Conservation (phyloP, 2,329 filamentous ascomycete genomes). For the Thielaviopsis populi region DNA sequence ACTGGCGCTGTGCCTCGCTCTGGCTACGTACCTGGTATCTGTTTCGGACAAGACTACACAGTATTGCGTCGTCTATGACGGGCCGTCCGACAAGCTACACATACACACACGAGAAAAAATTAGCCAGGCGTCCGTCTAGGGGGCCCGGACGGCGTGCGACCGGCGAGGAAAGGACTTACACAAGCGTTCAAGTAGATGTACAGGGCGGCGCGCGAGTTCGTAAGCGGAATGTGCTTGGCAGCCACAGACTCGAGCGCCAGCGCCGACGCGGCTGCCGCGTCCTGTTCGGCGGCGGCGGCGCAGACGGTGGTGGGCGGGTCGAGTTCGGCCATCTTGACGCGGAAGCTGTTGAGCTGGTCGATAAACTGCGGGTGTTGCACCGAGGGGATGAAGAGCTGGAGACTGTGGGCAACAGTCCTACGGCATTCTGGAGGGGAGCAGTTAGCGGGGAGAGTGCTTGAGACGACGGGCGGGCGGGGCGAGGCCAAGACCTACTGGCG, state of each 20-base stretch:
- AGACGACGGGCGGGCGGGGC: background rate
- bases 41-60: slow-evolving; percentile 70
- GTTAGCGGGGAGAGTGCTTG: background rate
- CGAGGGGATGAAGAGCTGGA: slow-evolving; percentile 39
- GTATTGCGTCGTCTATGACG: slow-evolving; percentile 61
- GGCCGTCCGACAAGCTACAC: slow-evolving; percentile 65
- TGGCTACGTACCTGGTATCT: slow-evolving; percentile 61
- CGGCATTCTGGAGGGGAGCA: slow-evolving; percentile 27
- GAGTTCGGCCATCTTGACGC: slow-evolving; percentile 40
- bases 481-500: slow-evolving; percentile 7
- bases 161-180: slow-evolving; percentile 36
- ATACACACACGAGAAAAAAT: background rate
- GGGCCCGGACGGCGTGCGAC: too few relatives aligned
- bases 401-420: slow-evolving; percentile 34
- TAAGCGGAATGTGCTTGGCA: slow-evolving; percentile 49
- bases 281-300: slow-evolving; percentile 1
- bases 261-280: slow-evolving; percentile 30
- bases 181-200: slow-evolving; percentile 75
- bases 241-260: slow-evolving; percentile 41
- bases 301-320: slow-evolving; percentile 21
- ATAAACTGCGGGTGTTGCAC: slow-evolving; percentile 41
- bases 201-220: slow-evolving; percentile 65
- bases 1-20: too few relatives aligned
- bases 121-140: too few relatives aligned
- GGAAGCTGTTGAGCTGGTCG: slow-evolving; percentile 40